These are phyloP conservation scores for Taphrina betulina DNA, from an alignment of 1,139 yeast genomes.

Conservation along the genomic window DNA sequence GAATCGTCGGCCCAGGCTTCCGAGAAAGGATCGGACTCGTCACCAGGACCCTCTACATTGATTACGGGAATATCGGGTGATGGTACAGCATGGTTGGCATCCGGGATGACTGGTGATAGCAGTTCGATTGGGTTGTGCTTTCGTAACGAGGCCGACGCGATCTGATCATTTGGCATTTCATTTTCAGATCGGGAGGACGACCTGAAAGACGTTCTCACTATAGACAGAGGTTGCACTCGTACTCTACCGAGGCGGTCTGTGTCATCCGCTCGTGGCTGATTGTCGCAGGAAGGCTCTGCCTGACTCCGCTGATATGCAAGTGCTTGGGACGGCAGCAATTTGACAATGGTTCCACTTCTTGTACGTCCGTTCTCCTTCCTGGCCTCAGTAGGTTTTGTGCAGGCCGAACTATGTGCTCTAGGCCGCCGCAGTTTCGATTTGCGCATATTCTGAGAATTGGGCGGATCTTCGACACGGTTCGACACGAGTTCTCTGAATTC, in stretches of 20 bases:
- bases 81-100: background rate
- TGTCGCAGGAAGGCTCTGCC: background rate
- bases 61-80: constrained; percentile 5
- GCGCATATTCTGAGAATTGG: constrained; percentile 1
- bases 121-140: constrained; percentile 20
- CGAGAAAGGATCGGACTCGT: constrained; percentile 18
- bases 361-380: background rate
- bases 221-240: background rate
- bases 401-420: constrained; percentile 6
- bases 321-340: background rate
- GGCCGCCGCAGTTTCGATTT: constrained; percentile 10
- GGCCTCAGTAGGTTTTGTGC: background rate
- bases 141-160: constrained; percentile 24
- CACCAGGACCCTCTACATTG: constrained; percentile 1
- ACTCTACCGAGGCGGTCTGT: no score
- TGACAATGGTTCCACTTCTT: background rate
- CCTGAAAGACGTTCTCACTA: background rate
- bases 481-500: constrained; percentile 45
- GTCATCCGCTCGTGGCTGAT: background rate
- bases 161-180: constrained; percentile 6
- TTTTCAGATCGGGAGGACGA: constrained; percentile 16
- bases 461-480: constrained; percentile 12
- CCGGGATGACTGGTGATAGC: constrained; percentile 3
- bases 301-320: no score
- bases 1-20: background rate